A percentile compares a stretch with the other conserved stretches of the same genome.
Evolutionary conservation across 2,329 filamentous ascomycete species (phyloP).

Genomic region (Colletotrichum gigasporum): DNA sequence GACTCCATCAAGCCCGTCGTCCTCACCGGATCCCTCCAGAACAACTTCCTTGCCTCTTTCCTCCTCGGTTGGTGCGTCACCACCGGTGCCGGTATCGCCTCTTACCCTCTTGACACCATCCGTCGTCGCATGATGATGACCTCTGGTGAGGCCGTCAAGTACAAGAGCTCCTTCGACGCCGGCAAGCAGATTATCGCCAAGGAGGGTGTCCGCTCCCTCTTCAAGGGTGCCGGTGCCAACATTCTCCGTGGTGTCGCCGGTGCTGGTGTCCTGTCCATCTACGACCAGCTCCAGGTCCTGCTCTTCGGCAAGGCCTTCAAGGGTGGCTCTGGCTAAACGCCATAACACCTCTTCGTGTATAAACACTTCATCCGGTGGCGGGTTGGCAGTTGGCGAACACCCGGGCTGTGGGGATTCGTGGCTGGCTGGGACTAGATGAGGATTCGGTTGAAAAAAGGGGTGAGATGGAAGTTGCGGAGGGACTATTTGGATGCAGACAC

Average conservation of each 20-base stretch:
- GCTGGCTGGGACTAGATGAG: constrained; percentile 37
- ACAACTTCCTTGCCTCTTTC: constrained; percentile 99
- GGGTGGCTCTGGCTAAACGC: constrained; percentile 61
- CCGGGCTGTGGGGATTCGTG: constrained; percentile 45
- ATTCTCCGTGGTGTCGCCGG: constrained; percentile 99
- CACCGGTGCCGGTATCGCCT: constrained; percentile 99
- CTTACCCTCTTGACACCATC: constrained; percentile 99
- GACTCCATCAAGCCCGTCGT: constrained; percentile 99
- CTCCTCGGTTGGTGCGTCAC: constrained; percentile 98
- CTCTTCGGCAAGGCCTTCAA: constrained; percentile 99
- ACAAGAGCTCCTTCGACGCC: constrained; percentile 95
- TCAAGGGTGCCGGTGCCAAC: constrained; percentile 99
- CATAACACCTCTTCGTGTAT: constrained; percentile 50
- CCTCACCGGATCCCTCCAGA: constrained; percentile 88
- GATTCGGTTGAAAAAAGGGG: constrained; percentile 52
- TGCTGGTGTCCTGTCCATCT: constrained; percentile 99
- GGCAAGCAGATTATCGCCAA: constrained; percentile 95
- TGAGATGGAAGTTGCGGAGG: constrained; percentile 59
- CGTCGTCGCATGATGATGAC: constrained; percentile 99
- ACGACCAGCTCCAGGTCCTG: constrained; percentile 99
- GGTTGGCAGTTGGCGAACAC: constrained; percentile 42
- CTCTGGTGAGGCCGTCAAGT: constrained; percentile 97
- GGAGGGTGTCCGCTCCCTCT: constrained; percentile 98
- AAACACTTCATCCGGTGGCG: constrained; percentile 46
- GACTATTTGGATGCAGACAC: constrained; percentile 50